Base-by-base conservation (phyloP, 148 eudicot species). In the Spergularia bocconei region DNA sequence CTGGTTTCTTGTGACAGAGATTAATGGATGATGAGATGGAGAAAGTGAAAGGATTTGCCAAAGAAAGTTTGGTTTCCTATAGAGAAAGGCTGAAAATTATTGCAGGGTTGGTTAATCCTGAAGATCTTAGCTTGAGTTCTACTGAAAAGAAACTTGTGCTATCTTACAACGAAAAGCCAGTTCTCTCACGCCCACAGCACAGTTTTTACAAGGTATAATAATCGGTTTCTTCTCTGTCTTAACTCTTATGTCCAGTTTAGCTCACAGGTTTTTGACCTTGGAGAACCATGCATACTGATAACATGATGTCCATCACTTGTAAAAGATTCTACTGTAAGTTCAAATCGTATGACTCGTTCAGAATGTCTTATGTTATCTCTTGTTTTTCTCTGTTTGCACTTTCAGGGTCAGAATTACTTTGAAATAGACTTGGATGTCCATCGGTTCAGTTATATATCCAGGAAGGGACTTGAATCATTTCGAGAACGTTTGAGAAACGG, bases 111-210 rank as follows among this genome's bases (percentile, higher is more conserved):
- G 92, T 78, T 36, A 93, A 93, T 82, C 91, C 88, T 10, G 93
- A 94, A 69, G 96, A 92, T 69, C 87, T 92, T 23, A 79, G 74
- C 52, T 81, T 90, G 58, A 87, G 87, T 78, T 77, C 91, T 47
- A 79, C 97, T 8, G 97, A 90, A 73, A 89, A 85, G 70, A 95
- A 91, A 80, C 92, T 92, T 63, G 78, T 90, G 41, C 54, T 85
- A 64, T 89, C 97, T 54, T 95, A 94, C 78, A 94, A 94, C 51
- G 93, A 90, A 78, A 92, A 92, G 79, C 97, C 98, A 8, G 98
- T 92, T 39, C 97, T 95, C 64, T 92, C 98, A n/a, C 96, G 98
- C 39, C 98, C 97, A 67, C 98, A 95, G 68, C 98, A 95, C 79
- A 80, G 79, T 23, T 95, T 92, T 77, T 90, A 87, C 78, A 81